Conservation (phyloP, 176 grass and related monocot species). For the Eremochloa ophiuroides region DNA sequence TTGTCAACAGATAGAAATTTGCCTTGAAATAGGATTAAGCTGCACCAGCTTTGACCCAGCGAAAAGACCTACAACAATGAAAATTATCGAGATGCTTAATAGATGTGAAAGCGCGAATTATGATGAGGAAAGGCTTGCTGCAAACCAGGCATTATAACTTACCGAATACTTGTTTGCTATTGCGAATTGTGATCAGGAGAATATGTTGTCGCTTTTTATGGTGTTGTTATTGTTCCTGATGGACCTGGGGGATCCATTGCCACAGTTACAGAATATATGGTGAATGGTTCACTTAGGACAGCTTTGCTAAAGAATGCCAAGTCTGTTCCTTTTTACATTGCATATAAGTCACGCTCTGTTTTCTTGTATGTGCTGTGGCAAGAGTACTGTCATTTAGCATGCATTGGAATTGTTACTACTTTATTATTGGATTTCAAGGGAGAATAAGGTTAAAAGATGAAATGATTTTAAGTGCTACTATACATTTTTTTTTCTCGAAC, state of each 20-base stretch:
- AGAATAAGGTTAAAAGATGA: background rate
- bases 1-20: background rate
- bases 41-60: background rate
- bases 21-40: background rate
- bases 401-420: background rate
- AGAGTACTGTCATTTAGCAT: background rate
- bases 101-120: background rate
- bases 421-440: background rate
- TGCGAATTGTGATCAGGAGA: too few relatives aligned
- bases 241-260: constrained; percentile 88
- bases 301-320: constrained; percentile 89
- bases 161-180: too few relatives aligned
- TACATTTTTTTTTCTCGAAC: too few relatives aligned
- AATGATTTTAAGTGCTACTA: background rate
- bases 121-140: too few relatives aligned
- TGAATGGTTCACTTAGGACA: constrained; percentile 94
- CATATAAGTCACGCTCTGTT: constrained; percentile 5
- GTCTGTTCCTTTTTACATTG: constrained; percentile 40
- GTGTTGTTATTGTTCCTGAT: constrained; percentile 90
- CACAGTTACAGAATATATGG: constrained; percentile 97
- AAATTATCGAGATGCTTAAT: background rate
- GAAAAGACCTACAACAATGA: background rate
- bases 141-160: too few relatives aligned
- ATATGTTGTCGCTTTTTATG: constrained; percentile 97
- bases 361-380: background rate